Evolutionary conservation across 2,329 filamentous ascomycete species (phyloP), one percentile per base, ranked within the genome.

Genomic region (Talaromyces sp.): DNA sequence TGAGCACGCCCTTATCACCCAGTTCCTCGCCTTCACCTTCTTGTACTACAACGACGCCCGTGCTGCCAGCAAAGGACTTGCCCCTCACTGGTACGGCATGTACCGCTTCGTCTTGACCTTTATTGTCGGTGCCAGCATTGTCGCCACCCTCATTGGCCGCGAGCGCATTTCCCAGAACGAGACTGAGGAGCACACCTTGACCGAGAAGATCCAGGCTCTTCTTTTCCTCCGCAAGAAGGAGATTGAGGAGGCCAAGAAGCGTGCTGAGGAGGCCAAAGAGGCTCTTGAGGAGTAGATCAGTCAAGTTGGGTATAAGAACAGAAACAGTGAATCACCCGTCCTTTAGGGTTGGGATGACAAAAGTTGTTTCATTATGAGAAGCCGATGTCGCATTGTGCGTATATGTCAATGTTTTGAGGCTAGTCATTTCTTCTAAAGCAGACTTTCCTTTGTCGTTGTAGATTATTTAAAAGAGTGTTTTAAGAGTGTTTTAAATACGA

Each of bases 101-200:
- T 97, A 97, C 82, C 91, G 94, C 38, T 97, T 97, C 78, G 89
- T 96, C 8, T 84, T 97, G 71, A 97, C 94, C 1, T 94, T 93
- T 76, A 85, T 97, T 67, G 93, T 97, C 31, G 93, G 94, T 45
- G 83, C 87, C 51, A 89, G 90, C 68, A 94, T 97, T 70, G 88
- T 95, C 49, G 81, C 92, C 70, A 94, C 87, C 68, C 81, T 97
- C 70, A 85, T 97, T 68, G 92, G 92, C 47, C 88, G 93, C 67
- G 90, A 93, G 72, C 90, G 93, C 80, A 88, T 96, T 70, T 84
- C 82, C 63, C 73, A 74, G 68, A 75, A 69, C 67, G 63, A 74
- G 56, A 65, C 65, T 65, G 66, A 74, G 19, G 74, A 76, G 71
- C 77, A 79, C 75, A 77, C 70, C 65, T 72, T 80, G 69, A 71